A percentile compares a stretch with the other conserved stretches of the same genome.
phyloP scores from a whole-genome alignment of 345 rosid species.

The Turnera subulata region DNA sequence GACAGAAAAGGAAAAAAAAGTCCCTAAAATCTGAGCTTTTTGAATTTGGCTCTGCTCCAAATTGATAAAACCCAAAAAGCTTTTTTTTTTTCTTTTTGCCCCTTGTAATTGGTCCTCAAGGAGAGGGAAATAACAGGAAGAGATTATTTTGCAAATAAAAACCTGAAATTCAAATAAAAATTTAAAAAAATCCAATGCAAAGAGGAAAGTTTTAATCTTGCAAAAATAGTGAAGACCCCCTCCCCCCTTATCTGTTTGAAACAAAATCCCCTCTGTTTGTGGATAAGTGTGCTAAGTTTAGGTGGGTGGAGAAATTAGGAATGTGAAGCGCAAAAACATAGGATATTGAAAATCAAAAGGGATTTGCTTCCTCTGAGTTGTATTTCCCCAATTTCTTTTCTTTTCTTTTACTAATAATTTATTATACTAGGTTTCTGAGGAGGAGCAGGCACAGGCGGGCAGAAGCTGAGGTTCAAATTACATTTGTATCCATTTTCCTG shows the following conservation, averaged over 20 bases:
- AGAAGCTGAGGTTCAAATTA: not conserved
- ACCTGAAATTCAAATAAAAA: not conserved
- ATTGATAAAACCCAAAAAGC: constrained; percentile 38
- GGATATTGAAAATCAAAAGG: too few relatives aligned
- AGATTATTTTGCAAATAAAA: not conserved
- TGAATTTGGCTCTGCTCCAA: constrained; percentile 3
- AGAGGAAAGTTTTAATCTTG: not conserved
- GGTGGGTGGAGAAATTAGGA: too few relatives aligned
- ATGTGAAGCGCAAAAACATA: too few relatives aligned
- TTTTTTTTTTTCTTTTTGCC: constrained; percentile 12
- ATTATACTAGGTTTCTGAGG: not conserved
- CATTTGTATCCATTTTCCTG: constrained; percentile 11
- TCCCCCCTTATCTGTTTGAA: not conserved
- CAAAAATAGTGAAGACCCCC: not conserved
- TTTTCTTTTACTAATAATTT: not conserved
- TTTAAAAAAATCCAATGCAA: not conserved
- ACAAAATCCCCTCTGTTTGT: too few relatives aligned
- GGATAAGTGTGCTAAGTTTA: too few relatives aligned
- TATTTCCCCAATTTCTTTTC: too few relatives aligned
- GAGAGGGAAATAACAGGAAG: not conserved
- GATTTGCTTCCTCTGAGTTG: too few relatives aligned
- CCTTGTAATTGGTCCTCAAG: constrained; percentile 12
- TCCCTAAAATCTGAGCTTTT: constrained; percentile 5
- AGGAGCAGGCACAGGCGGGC: too few relatives aligned
- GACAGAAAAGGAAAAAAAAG: constrained; percentile 11